Conservation (phyloP, 2,329 filamentous ascomycete species). For the Fusarium protoensiforme region DNA sequence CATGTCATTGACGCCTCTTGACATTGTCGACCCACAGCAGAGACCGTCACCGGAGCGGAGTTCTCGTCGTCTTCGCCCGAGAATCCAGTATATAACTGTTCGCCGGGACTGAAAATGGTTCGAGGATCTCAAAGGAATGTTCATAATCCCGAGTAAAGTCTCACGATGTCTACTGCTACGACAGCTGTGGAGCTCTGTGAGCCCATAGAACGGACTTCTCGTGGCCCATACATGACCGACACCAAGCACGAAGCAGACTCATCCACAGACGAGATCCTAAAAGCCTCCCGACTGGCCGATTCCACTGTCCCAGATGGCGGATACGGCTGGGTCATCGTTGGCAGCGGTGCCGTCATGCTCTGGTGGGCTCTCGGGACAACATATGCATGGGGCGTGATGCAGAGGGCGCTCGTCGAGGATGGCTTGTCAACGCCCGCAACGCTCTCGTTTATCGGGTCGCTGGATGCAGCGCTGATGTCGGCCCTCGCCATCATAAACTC, state of each 20-base stretch:
- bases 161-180: neutral
- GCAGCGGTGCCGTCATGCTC: constrained; percentile 59
- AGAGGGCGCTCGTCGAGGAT: constrained; percentile 64
- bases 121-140: neutral
- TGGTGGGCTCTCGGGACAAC: constrained; percentile 68
- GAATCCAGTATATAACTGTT: neutral
- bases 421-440: constrained; percentile 61
- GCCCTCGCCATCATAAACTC: constrained; percentile 64
- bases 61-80: neutral
- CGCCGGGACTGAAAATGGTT: neutral
- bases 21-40: neutral
- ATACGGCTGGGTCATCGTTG: constrained; percentile 67
- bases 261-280: constrained; percentile 44
- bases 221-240: neutral
- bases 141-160: neutral
- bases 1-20: neutral
- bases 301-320: constrained; percentile 63
- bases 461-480: constrained; percentile 62
- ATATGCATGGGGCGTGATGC: constrained; percentile 71
- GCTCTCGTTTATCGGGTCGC: constrained; percentile 68
- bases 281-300: constrained; percentile 58
- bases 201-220: constrained; percentile 2
- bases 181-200: constrained; percentile 18
- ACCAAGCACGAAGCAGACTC: neutral
- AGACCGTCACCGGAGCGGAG: neutral